Evolutionary conservation across 352 stramenopile species (phyloP), one percentile per base, ranked within the genome.

Genomic region (Phytopythium cucurbitacearum): DNA sequence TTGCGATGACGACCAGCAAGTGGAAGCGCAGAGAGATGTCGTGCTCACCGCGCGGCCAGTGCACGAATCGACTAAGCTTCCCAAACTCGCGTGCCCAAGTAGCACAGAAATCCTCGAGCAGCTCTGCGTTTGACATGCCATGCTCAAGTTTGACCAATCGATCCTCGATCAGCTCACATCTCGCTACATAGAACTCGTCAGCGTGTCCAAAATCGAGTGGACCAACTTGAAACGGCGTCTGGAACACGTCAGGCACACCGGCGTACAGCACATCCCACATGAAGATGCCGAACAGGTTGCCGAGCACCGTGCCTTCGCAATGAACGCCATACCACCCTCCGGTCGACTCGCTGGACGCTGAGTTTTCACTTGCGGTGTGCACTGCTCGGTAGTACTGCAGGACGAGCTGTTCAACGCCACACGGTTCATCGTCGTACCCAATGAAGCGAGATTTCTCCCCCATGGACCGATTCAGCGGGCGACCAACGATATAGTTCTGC

Each of bases 181-280:
- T 67, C 34, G 56, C 57, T 16, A 60, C 39, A 42, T 76, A 84
- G 54, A 91, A 91, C 13, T 62, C 52, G 7, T 76, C 59, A 0
- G 76, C 72, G 35, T 84, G 80, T 2, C 81, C 81, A 41, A 92
- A 92, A 60, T 92, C 80, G 4, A 92, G 56, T 34, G 81, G 83
- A 32, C 59, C 73, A 1, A 71, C 60, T 48, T 96, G 86, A 43
- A 85, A 96, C 6, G 73, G 78, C n/a, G 74, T 94, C 64, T 96
- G 86, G 52, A 96, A 96, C 2, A 96, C 88, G 48, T 94, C 67
- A 3, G 79, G 68, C 13, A 95, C 66, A n/a, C 54, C 65, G 0
- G 76, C 70, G 41, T 96, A 96, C 33, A 97, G 53, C 8, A 93
- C 58, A 36, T 95, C 81, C 89, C 89, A 96, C 73, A 96, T 80